A percentile compares a stretch with the other conserved stretches of the same genome.
Conservation (phyloP, 1,284 basidiomycete species). For the Malassezia cuniculi region DNA sequence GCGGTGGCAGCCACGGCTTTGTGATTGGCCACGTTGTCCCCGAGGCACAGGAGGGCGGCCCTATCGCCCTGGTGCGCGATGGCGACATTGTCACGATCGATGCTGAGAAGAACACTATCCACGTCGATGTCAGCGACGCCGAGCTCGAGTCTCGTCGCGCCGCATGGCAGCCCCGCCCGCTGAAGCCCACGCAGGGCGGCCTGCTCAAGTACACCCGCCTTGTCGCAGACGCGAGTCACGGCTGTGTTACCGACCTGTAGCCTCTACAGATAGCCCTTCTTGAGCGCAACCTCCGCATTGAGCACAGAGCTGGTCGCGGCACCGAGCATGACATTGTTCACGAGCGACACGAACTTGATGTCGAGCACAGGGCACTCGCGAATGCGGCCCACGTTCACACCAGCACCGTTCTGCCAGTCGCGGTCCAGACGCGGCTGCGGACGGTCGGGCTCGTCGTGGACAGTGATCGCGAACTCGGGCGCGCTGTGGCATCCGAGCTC, state of each 20-base stretch:
- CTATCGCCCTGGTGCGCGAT: slow-evolving; percentile 74
- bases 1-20: slow-evolving; percentile 60
- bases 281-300: slow-evolving; percentile 86
- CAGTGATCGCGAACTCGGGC: slow-evolving; percentile 70
- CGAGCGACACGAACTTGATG: slow-evolving; percentile 67
- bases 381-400: slow-evolving; percentile 80
- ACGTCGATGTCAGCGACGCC: slow-evolving; percentile 57
- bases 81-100: slow-evolving; percentile 76
- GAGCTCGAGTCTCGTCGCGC: slow-evolving; percentile 59
- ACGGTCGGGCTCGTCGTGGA: slow-evolving; percentile 82
- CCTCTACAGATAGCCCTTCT: slow-evolving; percentile 53
- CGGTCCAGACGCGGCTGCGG: slow-evolving; percentile 88
- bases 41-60: slow-evolving; percentile 76
- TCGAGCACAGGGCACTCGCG: slow-evolving; percentile 82
- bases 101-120: slow-evolving; percentile 61
- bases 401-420: slow-evolving; percentile 79
- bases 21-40: slow-evolving; percentile 86
- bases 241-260: slow-evolving; percentile 71
- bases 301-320: slow-evolving; percentile 95
- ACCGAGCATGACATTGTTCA: slow-evolving; percentile 90
- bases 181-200: slow-evolving; percentile 65
- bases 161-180: slow-evolving; percentile 64
- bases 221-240: slow-evolving; percentile 62
- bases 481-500: slow-evolving; percentile 71
- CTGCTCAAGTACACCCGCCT: slow-evolving; percentile 39